These are phyloP conservation scores for Aphanomyces euteiches DNA, from an alignment of 352 stramenopile genomes.

Conservation along the genomic window DNA sequence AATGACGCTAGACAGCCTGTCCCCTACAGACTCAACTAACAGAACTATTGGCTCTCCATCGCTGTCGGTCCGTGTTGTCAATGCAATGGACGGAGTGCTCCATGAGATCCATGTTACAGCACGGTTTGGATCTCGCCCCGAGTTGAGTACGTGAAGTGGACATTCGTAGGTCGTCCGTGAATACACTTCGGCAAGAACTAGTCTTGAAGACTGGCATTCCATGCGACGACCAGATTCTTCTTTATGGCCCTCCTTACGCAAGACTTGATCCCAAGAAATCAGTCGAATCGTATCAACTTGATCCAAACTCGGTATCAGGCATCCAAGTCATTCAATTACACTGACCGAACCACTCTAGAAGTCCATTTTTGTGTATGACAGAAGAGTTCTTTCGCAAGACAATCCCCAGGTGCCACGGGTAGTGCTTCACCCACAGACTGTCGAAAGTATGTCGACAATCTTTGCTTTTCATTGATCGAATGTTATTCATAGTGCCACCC, in stretches of 20 bases:
- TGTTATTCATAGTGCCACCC: slow-evolving; percentile 46
- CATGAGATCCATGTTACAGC: slow-evolving; percentile 14
- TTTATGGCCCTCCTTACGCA: slow-evolving; percentile 70
- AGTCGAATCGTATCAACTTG: slow-evolving; percentile 64
- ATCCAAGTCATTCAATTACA: background rate
- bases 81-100: slow-evolving; percentile 28
- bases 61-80: slow-evolving; percentile 18
- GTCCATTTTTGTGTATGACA: slow-evolving; percentile 79
- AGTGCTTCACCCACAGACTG: slow-evolving; percentile 44
- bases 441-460: slow-evolving; percentile 36
- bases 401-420: slow-evolving; percentile 37
- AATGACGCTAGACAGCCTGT: background rate
- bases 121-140: background rate
- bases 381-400: slow-evolving; percentile 70
- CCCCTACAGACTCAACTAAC: background rate
- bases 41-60: background rate
- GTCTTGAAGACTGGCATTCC: slow-evolving; percentile 56
- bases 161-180: slow-evolving; percentile 51
- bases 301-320: slow-evolving; percentile 37
- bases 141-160: background rate
- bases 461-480: slow-evolving; percentile 9
- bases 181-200: slow-evolving; percentile 66
- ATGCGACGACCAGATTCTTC: slow-evolving; percentile 66
- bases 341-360: slow-evolving; percentile 38
- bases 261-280: slow-evolving; percentile 66